These are phyloP conservation scores for Colletotrichum sp. DNA, from an alignment of 2,329 filamentous ascomycete species.

Conservation along the genomic window DNA sequence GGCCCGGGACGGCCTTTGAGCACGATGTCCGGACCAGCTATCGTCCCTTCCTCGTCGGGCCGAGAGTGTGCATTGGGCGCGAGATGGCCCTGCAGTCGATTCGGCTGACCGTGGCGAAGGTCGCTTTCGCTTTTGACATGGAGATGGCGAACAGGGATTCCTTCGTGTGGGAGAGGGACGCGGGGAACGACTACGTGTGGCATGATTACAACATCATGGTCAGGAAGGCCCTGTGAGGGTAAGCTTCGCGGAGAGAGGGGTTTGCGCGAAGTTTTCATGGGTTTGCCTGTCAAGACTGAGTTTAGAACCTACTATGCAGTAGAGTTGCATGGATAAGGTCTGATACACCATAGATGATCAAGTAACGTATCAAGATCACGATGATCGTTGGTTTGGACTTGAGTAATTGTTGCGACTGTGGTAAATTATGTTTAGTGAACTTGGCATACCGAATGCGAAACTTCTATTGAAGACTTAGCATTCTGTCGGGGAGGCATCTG, in stretches of 20 bases:
- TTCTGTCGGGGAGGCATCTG: neutral
- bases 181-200: conserved; percentile 3
- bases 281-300: neutral
- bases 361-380: neutral
- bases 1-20: neutral
- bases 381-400: neutral
- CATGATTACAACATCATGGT: neutral
- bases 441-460: neutral
- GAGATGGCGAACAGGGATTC: neutral
- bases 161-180: conserved; percentile 4
- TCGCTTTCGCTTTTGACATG: neutral
- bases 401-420: neutral
- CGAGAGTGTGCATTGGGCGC: conserved; percentile 4
- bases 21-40: conserved; percentile 7
- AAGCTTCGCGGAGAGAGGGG: neutral
- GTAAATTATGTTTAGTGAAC: neutral
- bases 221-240: neutral
- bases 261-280: neutral
- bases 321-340: neutral
- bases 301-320: too few relatives aligned
- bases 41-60: neutral
- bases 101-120: neutral
- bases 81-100: conserved; percentile 12
- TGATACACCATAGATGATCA: neutral
- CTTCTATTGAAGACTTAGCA: accelerated